These are phyloP conservation scores for Chaetomiaceae sp. DNA, from an alignment of 2,329 filamentous ascomycete species.

Conservation along the genomic window DNA sequence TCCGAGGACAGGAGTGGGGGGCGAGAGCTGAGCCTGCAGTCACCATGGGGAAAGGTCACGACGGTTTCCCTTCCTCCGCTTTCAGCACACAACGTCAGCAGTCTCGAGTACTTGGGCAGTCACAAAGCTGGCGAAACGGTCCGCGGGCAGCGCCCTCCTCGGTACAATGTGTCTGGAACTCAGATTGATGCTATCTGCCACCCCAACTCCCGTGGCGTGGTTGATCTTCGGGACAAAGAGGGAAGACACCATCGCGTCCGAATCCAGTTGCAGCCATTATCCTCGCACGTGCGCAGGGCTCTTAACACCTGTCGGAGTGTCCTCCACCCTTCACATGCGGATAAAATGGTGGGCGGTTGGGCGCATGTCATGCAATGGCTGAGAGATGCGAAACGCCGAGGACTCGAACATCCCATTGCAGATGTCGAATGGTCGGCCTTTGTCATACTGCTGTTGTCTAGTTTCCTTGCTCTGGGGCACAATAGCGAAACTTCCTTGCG, in stretches of 20 bases:
- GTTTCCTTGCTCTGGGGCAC: constrained; percentile 55
- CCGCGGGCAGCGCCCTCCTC: constrained; percentile 40
- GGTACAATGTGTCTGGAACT: constrained; percentile 43
- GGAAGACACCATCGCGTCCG: constrained; percentile 60
- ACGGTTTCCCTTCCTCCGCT: constrained; percentile 60
- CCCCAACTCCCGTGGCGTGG: constrained; percentile 52
- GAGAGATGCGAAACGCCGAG: constrained; percentile 5
- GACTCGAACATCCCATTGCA: constrained; percentile 33
- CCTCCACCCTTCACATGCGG: constrained; percentile 53
- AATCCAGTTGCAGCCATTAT: constrained; percentile 62
- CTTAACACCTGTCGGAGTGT: constrained; percentile 61
- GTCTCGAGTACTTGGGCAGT: constrained; percentile 52
- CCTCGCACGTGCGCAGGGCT: constrained; percentile 55
- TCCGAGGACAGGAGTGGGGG: constrained; percentile 60
- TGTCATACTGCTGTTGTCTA: constrained; percentile 57
- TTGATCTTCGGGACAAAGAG: constrained; percentile 62
- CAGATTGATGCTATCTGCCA: constrained; percentile 54
- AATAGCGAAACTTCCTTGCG: constrained; percentile 20
- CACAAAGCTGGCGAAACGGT: constrained; percentile 47
- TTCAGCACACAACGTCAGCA: constrained; percentile 54
- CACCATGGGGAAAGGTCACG: constrained; percentile 68
- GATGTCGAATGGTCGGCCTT: constrained; percentile 67
- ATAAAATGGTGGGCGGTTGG: constrained; percentile 63
- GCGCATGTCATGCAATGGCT: constrained; percentile 72
- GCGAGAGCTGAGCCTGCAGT: constrained; percentile 65